Evolutionary conservation across 495 filamentous ascomycete species (phyloP), one percentile per base, ranked within the genome.

Genomic region (Aspergillus kassunensis): DNA sequence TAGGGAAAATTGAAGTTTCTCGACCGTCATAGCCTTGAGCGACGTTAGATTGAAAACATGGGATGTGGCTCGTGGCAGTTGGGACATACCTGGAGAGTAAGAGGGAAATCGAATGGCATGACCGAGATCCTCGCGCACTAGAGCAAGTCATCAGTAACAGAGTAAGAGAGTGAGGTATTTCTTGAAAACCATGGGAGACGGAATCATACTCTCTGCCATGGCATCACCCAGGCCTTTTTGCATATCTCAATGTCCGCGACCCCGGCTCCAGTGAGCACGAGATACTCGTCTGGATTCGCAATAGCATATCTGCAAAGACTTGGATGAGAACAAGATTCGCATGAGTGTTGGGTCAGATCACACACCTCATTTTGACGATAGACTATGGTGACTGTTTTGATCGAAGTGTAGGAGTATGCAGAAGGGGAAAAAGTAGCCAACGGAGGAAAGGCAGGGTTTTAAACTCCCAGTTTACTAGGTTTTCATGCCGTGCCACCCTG

Each of bases 231-330:
- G 36, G 82, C 81, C 54, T 86, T 85, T 65, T 91, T 93, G 45
- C 70, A 75, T 63, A 93, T 88, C 57, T 76, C 78, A 49, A 93
- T 79, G 61, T 77, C 81, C 9, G 79, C 72, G 51, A 93, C 78
- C 49, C 83, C 80, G 61, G 81, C 84, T 69, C 89, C 88, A 44
- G 89, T 92, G 57, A 92, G 81, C 77, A 87, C 86, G 66, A 91
- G 84, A 73, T 91, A 91, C 59, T 79, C 70, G 53, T 66, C 71
- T 36, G 71, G 66, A 41, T 62, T 51, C 18, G 69, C 62, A 30
- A 74, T 64, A 30, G 62, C 55, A 40, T 69, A 74, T 48, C 64
- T 58, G 19, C 44, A 34, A 36, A 21, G 13, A 37, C n/a, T 9
- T 16, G 20, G 13, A 1, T 15, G 44, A 30, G n/a, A n/a, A n/a